phyloP scores from a whole-genome alignment of 306 rosid genomes.

The Cicer judaicum region DNA sequence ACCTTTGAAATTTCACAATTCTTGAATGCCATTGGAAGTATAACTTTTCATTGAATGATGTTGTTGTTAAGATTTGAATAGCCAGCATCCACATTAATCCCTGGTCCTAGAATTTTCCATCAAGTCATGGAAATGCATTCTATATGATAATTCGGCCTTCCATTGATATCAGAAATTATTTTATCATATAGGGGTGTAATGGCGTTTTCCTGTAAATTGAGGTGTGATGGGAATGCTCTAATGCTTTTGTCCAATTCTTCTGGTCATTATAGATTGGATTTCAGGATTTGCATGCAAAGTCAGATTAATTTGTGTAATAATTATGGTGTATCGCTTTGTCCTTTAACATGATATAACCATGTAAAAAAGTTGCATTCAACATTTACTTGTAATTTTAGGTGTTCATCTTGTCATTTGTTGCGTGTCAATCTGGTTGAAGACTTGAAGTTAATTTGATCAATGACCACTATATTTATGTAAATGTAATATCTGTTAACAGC shows the following conservation, averaged over 20 bases:
- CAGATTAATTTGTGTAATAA: slow-evolving; percentile 1
- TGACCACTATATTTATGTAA: slow-evolving; percentile 40
- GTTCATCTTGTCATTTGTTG: slow-evolving; percentile 18
- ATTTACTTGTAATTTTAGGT: slow-evolving; percentile 10
- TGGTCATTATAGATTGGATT: slow-evolving; percentile 2
- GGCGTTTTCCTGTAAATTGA: neutral
- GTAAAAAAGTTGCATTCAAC: slow-evolving; percentile 10
- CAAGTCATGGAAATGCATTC: neutral
- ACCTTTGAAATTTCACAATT: slow-evolving; percentile 3
- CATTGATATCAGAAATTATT: slow-evolving; percentile 3
- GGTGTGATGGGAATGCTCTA: slow-evolving; percentile 14
- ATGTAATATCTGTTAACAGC: slow-evolving; percentile 52
- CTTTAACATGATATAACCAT: neutral
- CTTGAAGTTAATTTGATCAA: neutral
- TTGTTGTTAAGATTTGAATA: slow-evolving; percentile 5
- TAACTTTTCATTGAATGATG: slow-evolving; percentile 13
- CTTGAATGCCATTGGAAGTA: neutral
- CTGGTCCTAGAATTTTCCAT: neutral
- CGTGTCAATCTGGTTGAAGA: slow-evolving; percentile 12
- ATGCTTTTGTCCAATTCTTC: neutral
- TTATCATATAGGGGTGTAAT: slow-evolving; percentile 8
- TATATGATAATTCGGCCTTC: neutral
- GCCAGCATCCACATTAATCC: neutral
- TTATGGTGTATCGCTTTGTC: slow-evolving; percentile 11
- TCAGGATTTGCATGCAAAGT: slow-evolving; percentile 23